A percentile compares a stretch with the other conserved stretches of the same genome.
phyloP scores from a whole-genome alignment of 176 grass and related monocot genomes.

The Phoenix dactylifera region DNA sequence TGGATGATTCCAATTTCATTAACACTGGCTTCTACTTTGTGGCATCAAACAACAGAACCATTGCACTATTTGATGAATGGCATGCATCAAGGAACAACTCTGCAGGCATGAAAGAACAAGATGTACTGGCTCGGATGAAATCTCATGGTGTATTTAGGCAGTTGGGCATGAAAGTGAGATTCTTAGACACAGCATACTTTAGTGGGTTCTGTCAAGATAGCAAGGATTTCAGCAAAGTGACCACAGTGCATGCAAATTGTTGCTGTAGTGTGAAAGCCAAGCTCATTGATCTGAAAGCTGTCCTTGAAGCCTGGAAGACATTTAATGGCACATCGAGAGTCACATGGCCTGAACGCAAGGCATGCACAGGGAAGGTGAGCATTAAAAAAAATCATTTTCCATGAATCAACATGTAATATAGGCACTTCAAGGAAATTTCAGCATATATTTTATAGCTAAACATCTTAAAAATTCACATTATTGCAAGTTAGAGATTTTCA shows the following conservation, averaged over 20 bases:
- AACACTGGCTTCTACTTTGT: background rate
- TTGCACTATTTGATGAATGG: slow-evolving; percentile 49
- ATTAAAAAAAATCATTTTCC: background rate
- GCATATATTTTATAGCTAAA: no score
- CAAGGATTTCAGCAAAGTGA: slow-evolving; percentile 34
- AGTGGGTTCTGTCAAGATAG: slow-evolving; percentile 65
- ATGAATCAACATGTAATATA: background rate
- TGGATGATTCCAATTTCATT: background rate
- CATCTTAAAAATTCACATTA: no score
- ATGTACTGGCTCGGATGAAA: slow-evolving; percentile 53
- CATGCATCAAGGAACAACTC: slow-evolving; percentile 25
- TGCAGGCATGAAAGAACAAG: slow-evolving; percentile 62
- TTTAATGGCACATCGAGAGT: background rate
- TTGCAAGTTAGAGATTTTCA: no score
- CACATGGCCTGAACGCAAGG: slow-evolving; percentile 7
- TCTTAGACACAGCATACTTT: slow-evolving; percentile 61
- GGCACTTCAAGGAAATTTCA: no score
- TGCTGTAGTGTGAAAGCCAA: slow-evolving; percentile 58
- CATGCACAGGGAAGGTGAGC: slow-evolving; percentile 10
- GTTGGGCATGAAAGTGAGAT: slow-evolving; percentile 41
- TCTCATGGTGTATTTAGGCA: slow-evolving; percentile 29
- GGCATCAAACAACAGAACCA: background rate
- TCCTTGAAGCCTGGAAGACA: slow-evolving; percentile 18
- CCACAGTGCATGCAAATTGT: slow-evolving; percentile 80
- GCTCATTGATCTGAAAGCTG: slow-evolving; percentile 43